Evolutionary conservation across 2,329 filamentous ascomycete genomes (phyloP).

Genomic region (Diplodia intermedia): DNA sequence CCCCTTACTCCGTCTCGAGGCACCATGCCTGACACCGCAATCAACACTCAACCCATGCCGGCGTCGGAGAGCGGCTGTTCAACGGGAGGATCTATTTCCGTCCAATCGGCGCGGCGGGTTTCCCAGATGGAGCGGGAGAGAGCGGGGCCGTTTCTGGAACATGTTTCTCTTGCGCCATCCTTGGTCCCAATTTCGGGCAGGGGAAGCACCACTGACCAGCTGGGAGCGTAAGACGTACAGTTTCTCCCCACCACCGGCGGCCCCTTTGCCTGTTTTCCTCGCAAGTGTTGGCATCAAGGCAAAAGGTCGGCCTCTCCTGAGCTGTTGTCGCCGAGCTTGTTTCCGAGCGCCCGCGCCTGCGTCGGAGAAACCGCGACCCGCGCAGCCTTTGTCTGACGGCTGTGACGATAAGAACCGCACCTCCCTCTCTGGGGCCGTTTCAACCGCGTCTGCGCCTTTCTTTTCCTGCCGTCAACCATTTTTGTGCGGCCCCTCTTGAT

Average conservation of each 20-base stretch:
- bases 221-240: not conserved
- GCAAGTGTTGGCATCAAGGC: conserved; percentile 35
- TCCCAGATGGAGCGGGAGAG: not conserved
- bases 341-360: not conserved
- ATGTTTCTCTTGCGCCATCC: conserved; percentile 10
- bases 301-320: conserved; percentile 15
- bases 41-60: not conserved
- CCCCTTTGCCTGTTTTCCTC: conserved; percentile 38
- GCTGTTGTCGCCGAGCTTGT: conserved; percentile 9
- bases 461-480: not conserved
- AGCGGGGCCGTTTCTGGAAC: conserved; percentile 4
- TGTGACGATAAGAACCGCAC: not conserved
- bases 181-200: too few relatives aligned
- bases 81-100: conserved; percentile 1
- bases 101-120: too few relatives aligned
- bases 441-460: too few relatives aligned
- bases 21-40: not conserved
- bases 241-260: conserved; percentile 27
- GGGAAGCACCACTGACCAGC: too few relatives aligned
- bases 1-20: not conserved
- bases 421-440: not conserved
- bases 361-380: not conserved
- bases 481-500: not conserved
- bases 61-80: not conserved
- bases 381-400: not conserved